These are phyloP conservation scores for Diversispora epigaea DNA, from an alignment of 192 early-diverging fungal genomes.

Conservation along the genomic window DNA sequence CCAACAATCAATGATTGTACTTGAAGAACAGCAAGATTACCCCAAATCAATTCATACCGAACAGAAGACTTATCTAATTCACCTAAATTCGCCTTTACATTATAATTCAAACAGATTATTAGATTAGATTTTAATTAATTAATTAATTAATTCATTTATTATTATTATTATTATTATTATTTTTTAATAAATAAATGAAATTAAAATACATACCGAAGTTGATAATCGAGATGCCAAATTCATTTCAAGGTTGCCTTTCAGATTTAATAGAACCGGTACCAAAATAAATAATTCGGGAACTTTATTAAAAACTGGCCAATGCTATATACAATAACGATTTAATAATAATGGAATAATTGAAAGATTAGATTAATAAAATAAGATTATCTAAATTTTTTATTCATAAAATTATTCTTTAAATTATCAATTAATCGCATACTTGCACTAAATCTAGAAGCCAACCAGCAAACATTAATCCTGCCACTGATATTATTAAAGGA, in stretches of 20 bases:
- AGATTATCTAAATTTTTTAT: neutral
- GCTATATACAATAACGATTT: conserved; percentile 39
- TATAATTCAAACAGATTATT: neutral
- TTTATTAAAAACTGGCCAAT: conserved; percentile 65
- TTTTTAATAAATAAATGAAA: neutral
- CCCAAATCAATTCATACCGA: conserved; percentile 58
- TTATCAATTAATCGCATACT: conserved; percentile 37
- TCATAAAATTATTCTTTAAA: neutral
- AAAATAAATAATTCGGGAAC: conserved; percentile 81
- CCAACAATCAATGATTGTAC: conserved; percentile 73
- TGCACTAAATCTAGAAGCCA: conserved; percentile 67
- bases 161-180: neutral
- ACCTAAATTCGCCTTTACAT: conserved; percentile 61
- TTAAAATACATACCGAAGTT: conserved; percentile 54
- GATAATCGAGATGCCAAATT: conserved; percentile 85
- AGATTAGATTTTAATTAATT: neutral
- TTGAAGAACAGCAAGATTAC: conserved; percentile 75
- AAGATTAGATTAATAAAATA: neutral
- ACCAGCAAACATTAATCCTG: conserved; percentile 68
- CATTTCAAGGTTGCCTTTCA: conserved; percentile 92
- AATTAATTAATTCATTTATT: too few species aligned
- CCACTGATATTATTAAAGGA: conserved; percentile 67
- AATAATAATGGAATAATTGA: neutral
- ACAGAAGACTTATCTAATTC: conserved; percentile 54
- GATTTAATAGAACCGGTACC: conserved; percentile 79